phyloP scores from a whole-genome alignment of 164 flowering plant genomes.

The Macadamia integrifolia region DNA sequence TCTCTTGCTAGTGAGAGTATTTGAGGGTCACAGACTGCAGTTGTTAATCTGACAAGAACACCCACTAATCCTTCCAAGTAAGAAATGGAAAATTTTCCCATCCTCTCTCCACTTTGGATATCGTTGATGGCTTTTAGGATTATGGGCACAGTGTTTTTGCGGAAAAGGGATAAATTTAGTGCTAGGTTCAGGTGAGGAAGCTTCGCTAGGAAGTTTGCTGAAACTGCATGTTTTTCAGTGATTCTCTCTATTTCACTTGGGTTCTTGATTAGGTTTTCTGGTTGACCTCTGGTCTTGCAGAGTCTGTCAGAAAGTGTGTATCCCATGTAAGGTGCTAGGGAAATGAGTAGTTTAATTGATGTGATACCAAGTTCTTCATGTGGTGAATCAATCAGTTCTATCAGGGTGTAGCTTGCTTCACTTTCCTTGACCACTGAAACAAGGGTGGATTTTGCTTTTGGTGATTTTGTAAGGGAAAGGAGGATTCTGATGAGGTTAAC shows the following conservation, averaged over 20 bases:
- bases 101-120: conserved; percentile 46
- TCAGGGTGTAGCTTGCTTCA: conserved; percentile 49
- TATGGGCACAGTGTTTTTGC: conserved; percentile 32
- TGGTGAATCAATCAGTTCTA: conserved; percentile 51
- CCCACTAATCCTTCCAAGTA: conserved; percentile 78
- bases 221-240: conserved; percentile 54
- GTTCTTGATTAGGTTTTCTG: conserved; percentile 41
- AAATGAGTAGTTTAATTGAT: conserved; percentile 49
- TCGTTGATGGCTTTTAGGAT: conserved; percentile 34
- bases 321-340: conserved; percentile 55
- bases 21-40: conserved; percentile 56
- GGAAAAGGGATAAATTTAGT: conserved; percentile 59
- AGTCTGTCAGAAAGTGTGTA: conserved; percentile 54
- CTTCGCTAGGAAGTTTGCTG: conserved; percentile 52
- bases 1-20: conserved; percentile 40
- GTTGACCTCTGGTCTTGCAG: conserved; percentile 63
- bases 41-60: conserved; percentile 63
- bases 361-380: conserved; percentile 53
- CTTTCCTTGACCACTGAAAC: conserved; percentile 53
- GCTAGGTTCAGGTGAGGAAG: conserved; percentile 64
- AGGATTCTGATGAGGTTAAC: conserved; percentile 53
- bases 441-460: conserved; percentile 35
- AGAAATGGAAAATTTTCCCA: conserved; percentile 42
- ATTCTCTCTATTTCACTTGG: conserved; percentile 27
- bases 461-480: conserved; percentile 38